A percentile compares a stretch with the other conserved stretches of the same genome.
These are phyloP conservation scores for Scedosporium boydii DNA, from an alignment of 2,329 filamentous ascomycete species.

Conservation along the genomic window DNA sequence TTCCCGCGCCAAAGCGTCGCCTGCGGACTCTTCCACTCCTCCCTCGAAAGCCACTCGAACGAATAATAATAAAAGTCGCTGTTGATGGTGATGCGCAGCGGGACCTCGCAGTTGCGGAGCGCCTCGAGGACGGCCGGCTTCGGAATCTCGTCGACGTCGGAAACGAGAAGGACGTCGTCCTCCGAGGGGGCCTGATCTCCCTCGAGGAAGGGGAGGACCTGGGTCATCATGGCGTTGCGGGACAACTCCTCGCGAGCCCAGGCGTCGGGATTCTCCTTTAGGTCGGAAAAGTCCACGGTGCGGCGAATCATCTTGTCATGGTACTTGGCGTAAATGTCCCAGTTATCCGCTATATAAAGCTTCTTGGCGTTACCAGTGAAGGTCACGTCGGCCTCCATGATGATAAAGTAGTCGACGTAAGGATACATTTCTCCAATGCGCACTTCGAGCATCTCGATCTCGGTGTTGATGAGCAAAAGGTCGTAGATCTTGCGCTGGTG, in stretches of 20 bases:
- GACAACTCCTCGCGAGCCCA: slow-evolving; percentile 45
- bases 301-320: slow-evolving; percentile 52
- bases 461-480: slow-evolving; percentile 51
- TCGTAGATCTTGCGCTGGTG: slow-evolving; percentile 46
- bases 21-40: slow-evolving; percentile 46
- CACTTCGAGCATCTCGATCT: slow-evolving; percentile 58
- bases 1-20: slow-evolving; percentile 40
- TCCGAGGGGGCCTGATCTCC: slow-evolving; percentile 28
- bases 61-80: slow-evolving; percentile 49
- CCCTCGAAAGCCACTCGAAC: slow-evolving; percentile 37
- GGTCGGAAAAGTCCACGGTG: slow-evolving; percentile 13
- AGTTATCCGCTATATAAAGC: slow-evolving; percentile 41
- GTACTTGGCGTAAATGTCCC: slow-evolving; percentile 40
- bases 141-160: slow-evolving; percentile 53
- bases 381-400: slow-evolving; percentile 48
- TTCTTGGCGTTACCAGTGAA: slow-evolving; percentile 50
- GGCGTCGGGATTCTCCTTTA: slow-evolving; percentile 13
- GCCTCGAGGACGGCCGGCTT: slow-evolving; percentile 40
- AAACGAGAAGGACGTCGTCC: slow-evolving; percentile 48
- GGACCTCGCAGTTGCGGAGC: slow-evolving; percentile 41
- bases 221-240: slow-evolving; percentile 47
- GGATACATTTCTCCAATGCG: slow-evolving; percentile 47
- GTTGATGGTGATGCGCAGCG: slow-evolving; percentile 39
- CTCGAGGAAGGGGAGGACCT: slow-evolving; percentile 40
- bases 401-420: slow-evolving; percentile 55